Evolutionary conservation across 805 yeast genomes (phyloP), one percentile per base, ranked within the genome.

Genomic region (Candida orba): DNA sequence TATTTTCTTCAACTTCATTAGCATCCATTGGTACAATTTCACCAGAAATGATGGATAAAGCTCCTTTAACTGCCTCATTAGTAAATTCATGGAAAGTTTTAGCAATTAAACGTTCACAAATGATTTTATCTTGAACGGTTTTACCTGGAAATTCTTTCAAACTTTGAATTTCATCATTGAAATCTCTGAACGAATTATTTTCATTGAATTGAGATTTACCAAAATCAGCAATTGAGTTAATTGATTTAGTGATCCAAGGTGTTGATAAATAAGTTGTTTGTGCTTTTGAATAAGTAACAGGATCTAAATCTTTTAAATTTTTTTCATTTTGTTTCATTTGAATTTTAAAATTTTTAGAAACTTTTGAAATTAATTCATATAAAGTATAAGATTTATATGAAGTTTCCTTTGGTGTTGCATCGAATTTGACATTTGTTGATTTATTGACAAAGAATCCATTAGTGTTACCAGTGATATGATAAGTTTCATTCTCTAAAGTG

Each of bases 141-240:
- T 69, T 57, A 31, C 71, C 68, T 29, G 88, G 79, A 48, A 88
- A 71, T 51, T 89, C 96, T 49, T 79, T 76, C 39, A 87, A 72
- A 3, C 87, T 72, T 68, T 93, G 98, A 57, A 79, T 79, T 54
- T 93, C 97, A 52, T 84, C 95, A 61, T 89, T 89, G 85, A 95
- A 90, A 55, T 91, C 96, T 55, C 81, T 81, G 68, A 68, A 39
- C 13, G 22, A n/a, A 17, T 20, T 25, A 14, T 36, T 13, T 23
- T 51, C 57, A 8, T 49, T 48, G 15, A 54, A 45, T 45, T 62
- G 64, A 25, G 46, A 43, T 43, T 49, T 56, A 37, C 64, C 66
- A 32, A 51, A 54, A 40, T 61, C 64, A 23, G 64, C 52, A 24
- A 38, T 18, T 15, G 45, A 35, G 25, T 36, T 52, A 50, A 31